Conservation (phyloP, 768 basidiomycete genomes). For the Tylopilus balloui region DNA sequence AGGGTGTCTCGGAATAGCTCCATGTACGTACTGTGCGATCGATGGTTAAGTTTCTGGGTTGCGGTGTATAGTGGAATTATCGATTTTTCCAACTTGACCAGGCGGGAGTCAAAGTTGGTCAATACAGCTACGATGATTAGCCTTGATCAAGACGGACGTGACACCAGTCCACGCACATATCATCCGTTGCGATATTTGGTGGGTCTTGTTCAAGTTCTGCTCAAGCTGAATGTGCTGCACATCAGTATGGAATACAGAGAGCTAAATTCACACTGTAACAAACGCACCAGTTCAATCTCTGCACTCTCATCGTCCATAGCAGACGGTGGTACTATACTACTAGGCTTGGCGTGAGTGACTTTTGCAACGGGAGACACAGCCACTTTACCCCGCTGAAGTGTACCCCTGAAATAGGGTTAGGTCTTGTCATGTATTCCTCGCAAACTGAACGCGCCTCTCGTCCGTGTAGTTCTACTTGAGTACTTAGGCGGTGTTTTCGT, state of each 20-base stretch:
- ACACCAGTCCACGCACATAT: slow-evolving; percentile 50
- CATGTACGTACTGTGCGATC: slow-evolving; percentile 59
- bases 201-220: slow-evolving; percentile 83
- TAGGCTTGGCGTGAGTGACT: neutral
- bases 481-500: too few relatives aligned
- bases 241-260: neutral
- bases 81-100: slow-evolving; percentile 81
- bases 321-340: neutral
- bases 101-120: slow-evolving; percentile 76
- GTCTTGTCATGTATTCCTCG: too few relatives aligned
- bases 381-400: neutral
- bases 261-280: neutral
- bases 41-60: slow-evolving; percentile 67
- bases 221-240: slow-evolving; percentile 50
- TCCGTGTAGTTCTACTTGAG: too few relatives aligned
- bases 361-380: neutral
- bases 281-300: slow-evolving; percentile 23
- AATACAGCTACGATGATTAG: slow-evolving; percentile 61
- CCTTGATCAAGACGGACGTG: neutral
- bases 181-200: slow-evolving; percentile 82
- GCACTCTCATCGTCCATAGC: slow-evolving; percentile 27
- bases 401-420: neutral
- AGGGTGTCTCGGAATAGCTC: neutral
- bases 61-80: slow-evolving; percentile 79
- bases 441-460: too few relatives aligned